A percentile compares a stretch with the other conserved stretches of the same genome.
These are phyloP conservation scores for Globisporangium splendens DNA, from an alignment of 352 stramenopile species.

Conservation along the genomic window DNA sequence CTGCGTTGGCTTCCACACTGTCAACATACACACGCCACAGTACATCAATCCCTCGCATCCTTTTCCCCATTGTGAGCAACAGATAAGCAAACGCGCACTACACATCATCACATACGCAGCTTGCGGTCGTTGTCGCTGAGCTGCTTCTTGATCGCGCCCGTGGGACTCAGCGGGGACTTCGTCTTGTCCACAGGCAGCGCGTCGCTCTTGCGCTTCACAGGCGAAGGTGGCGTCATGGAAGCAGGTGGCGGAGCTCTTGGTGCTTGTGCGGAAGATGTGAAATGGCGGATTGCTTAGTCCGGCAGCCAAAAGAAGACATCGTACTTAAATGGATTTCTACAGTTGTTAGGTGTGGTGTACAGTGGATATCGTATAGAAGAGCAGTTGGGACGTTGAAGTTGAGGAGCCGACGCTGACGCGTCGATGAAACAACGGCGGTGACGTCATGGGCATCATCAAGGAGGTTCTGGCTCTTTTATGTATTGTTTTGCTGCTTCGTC, in stretches of 20 bases:
- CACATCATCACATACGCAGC: constrained; percentile 8
- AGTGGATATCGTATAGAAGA: too few species aligned
- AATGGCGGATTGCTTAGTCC: too few species aligned
- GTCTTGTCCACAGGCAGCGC: constrained; percentile 3
- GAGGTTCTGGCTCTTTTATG: too few species aligned
- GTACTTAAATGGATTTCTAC: neutral
- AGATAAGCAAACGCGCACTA: neutral
- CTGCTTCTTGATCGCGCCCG: neutral
- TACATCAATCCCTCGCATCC: too few species aligned
- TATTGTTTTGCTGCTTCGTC: neutral
- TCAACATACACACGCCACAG: neutral
- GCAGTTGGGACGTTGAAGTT: constrained; percentile 3
- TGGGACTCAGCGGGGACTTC: constrained; percentile 5
- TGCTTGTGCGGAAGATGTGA: neutral
- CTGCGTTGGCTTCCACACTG: constrained; percentile 58
- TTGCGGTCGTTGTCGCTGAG: constrained; percentile 4
- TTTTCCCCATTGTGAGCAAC: too few species aligned
- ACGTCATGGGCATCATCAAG: neutral
- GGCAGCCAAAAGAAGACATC: too few species aligned
- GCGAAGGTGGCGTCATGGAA: neutral
- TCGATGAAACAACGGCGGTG: constrained; percentile 1
- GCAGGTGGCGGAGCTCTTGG: neutral
- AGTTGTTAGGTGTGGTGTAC: too few species aligned
- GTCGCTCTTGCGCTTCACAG: constrained; percentile 21
- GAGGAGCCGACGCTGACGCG: neutral